phyloP scores from a whole-genome alignment of 495 filamentous ascomycete genomes.

The Penicillium goetzii region DNA sequence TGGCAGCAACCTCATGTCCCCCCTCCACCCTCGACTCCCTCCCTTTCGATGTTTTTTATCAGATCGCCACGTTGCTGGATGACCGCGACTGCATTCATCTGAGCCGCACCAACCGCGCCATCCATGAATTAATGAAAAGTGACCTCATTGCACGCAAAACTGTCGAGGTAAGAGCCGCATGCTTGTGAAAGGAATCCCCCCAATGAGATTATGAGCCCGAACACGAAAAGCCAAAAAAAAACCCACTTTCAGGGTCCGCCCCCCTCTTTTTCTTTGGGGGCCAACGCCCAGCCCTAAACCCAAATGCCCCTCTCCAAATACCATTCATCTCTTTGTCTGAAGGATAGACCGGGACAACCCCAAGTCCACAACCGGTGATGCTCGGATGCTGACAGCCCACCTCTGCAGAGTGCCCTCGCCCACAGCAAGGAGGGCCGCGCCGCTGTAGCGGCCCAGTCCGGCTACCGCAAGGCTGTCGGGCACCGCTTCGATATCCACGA shows the following conservation, averaged over 20 bases:
- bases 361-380: neutral
- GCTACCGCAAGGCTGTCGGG: slow-evolving; percentile 60
- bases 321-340: neutral
- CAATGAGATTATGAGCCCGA: slow-evolving; percentile 4
- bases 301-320: neutral
- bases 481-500: slow-evolving; percentile 62
- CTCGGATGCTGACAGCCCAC: neutral
- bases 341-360: slow-evolving; percentile 3
- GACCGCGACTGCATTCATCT: slow-evolving; percentile 48
- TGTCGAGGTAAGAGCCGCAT: slow-evolving; percentile 55
- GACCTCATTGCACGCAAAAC: slow-evolving; percentile 63
- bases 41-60: slow-evolving; percentile 67
- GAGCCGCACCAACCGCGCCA: slow-evolving; percentile 54
- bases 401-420: slow-evolving; percentile 54
- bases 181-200: neutral
- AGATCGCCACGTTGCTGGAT: slow-evolving; percentile 53
- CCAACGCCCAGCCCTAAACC: slow-evolving; percentile 2
- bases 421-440: slow-evolving; percentile 61
- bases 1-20: slow-evolving; percentile 17
- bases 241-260: slow-evolving; percentile 2
- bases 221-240: neutral
- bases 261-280: neutral
- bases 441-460: slow-evolving; percentile 48
- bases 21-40: slow-evolving; percentile 44
- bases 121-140: slow-evolving; percentile 59